Evolutionary conservation across 352 stramenopile species (phyloP).

Genomic region (Phytopythium vexans): DNA sequence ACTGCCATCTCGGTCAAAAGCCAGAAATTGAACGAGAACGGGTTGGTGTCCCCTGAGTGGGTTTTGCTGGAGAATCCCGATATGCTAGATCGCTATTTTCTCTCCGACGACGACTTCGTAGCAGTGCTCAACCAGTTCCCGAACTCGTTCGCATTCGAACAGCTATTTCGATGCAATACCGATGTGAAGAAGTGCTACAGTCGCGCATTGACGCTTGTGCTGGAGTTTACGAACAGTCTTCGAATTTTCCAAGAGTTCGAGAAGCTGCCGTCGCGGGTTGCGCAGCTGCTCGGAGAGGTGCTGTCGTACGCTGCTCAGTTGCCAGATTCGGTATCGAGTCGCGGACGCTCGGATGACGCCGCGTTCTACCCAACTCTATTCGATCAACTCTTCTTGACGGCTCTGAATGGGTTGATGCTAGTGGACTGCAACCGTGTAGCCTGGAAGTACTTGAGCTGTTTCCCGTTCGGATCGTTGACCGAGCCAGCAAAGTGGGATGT

Average conservation of each 20-base stretch:
- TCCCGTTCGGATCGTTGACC: slow-evolving; percentile 73
- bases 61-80: slow-evolving; percentile 82
- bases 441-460: slow-evolving; percentile 65
- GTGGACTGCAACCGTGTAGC: slow-evolving; percentile 77
- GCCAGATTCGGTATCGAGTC: slow-evolving; percentile 15
- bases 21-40: slow-evolving; percentile 30
- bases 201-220: slow-evolving; percentile 62
- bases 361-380: slow-evolving; percentile 78
- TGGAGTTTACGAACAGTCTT: slow-evolving; percentile 73
- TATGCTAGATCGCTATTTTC: slow-evolving; percentile 71
- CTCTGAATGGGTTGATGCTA: slow-evolving; percentile 66
- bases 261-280: slow-evolving; percentile 66
- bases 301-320: slow-evolving; percentile 52
- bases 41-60: slow-evolving; percentile 65
- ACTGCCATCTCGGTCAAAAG: slow-evolving; percentile 13
- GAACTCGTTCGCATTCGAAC: slow-evolving; percentile 76
- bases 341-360: slow-evolving; percentile 10
- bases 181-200: slow-evolving; percentile 82
- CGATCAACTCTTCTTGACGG: slow-evolving; percentile 83
- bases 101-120: slow-evolving; percentile 85
- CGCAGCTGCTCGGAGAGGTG: slow-evolving; percentile 64
- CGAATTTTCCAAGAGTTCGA: slow-evolving; percentile 80
- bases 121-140: slow-evolving; percentile 84
- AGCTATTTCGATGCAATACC: slow-evolving; percentile 62
- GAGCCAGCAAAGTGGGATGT: slow-evolving; percentile 81